A percentile compares a stretch with the other conserved stretches of the same genome.
Conservation (phyloP, 2,329 filamentous ascomycete species). For the Cladosporium sp. region DNA sequence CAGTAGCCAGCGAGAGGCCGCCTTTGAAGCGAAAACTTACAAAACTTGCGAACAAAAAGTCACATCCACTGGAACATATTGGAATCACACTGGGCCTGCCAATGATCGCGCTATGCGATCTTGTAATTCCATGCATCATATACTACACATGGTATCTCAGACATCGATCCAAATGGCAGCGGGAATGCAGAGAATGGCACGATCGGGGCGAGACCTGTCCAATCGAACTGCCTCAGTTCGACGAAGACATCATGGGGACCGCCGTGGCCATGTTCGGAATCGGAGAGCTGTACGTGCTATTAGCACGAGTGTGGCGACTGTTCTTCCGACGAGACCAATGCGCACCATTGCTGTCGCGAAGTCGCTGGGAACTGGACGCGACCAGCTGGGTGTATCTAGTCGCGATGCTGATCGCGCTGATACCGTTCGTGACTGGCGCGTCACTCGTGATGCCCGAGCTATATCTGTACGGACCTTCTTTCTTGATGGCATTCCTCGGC, state of each 20-base stretch:
- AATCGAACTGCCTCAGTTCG: conserved; percentile 22
- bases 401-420: conserved; percentile 27
- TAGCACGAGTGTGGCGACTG: conserved; percentile 26
- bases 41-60: conserved; percentile 18
- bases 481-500: conserved; percentile 30
- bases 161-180: conserved; percentile 15
- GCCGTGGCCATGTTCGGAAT: conserved; percentile 29
- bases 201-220: conserved; percentile 20
- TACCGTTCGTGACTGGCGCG: conserved; percentile 27
- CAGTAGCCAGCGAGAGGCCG: not conserved
- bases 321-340: conserved; percentile 26
- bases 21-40: conserved; percentile 1
- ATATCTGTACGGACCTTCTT: conserved; percentile 29
- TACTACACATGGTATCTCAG: conserved; percentile 30
- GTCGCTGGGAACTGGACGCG: conserved; percentile 29
- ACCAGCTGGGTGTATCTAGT: conserved; percentile 31
- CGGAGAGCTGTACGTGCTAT: conserved; percentile 30
- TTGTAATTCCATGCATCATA: conserved; percentile 29
- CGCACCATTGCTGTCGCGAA: conserved; percentile 27
- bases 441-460: conserved; percentile 25
- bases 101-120: conserved; percentile 29
- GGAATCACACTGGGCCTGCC: conserved; percentile 29
- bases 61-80: conserved; percentile 19
- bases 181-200: conserved; percentile 18
- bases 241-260: conserved; percentile 27